phyloP scores from a whole-genome alignment of 2,329 filamentous ascomycete genomes.

The Sporothrix brasiliensis region DNA sequence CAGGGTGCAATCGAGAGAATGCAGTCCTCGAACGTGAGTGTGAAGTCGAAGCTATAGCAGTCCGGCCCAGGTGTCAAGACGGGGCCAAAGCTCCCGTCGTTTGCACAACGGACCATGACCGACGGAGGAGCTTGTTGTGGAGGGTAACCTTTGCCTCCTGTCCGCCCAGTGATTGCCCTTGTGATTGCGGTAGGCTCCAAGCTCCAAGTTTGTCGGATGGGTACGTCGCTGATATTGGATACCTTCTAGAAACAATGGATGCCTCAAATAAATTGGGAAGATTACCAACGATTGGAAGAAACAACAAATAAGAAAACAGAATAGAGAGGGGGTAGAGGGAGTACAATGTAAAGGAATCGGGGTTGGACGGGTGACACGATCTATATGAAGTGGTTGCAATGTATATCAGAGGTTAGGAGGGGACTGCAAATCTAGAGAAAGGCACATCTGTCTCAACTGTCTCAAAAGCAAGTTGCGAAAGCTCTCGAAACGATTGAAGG shows the following conservation, averaged over 20 bases:
- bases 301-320: background rate
- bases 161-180: background rate
- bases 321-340: background rate
- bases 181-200: background rate
- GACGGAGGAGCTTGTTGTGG: background rate
- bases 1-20: slow-evolving; percentile 32
- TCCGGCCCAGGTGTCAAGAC: slow-evolving; percentile 28
- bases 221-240: background rate
- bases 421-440: background rate
- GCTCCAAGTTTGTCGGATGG: background rate
- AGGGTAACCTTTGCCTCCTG: too few relatives aligned
- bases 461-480: background rate
- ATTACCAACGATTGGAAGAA: background rate
- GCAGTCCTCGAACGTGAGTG: slow-evolving; percentile 34
- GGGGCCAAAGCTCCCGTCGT: slow-evolving; percentile 35
- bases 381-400: slow-evolving; percentile 10
- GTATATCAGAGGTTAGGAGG: background rate
- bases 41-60: slow-evolving; percentile 36
- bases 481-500: background rate
- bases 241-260: background rate
- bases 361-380: background rate
- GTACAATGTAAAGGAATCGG: background rate
- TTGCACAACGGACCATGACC: slow-evolving; percentile 31
- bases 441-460: too few relatives aligned
- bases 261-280: slow-evolving; percentile 4